Conservation (phyloP, 208 protist genomes). For the Crithidia sp. region DNA sequence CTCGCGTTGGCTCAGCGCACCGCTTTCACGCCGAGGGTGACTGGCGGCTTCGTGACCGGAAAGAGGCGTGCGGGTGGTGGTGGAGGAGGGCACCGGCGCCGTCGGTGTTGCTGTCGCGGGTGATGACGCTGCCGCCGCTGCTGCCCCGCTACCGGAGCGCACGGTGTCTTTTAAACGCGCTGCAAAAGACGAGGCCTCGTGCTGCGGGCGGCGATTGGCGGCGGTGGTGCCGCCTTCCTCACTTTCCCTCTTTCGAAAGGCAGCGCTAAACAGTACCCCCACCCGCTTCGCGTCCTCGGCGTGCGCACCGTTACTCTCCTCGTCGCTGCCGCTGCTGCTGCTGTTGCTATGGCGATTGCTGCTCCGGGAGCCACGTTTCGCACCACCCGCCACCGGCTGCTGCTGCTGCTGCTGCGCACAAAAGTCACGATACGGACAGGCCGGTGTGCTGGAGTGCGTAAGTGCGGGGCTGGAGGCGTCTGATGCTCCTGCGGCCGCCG, state of each 20-base stretch:
- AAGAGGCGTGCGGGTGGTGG: background rate
- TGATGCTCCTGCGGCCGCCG: background rate
- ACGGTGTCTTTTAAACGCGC: constrained; percentile 18
- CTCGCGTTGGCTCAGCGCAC: background rate
- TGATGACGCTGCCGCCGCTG: background rate
- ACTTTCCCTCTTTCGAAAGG: background rate
- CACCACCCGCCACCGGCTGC: constrained; percentile 4
- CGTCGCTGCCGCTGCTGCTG: background rate
- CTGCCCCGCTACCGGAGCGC: constrained; percentile 1
- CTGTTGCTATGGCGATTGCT: constrained; percentile 5
- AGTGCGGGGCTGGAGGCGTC: background rate
- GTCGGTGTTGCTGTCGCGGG: no score
- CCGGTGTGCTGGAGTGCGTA: constrained; percentile 9
- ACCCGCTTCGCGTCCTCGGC: background rate
- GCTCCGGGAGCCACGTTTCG: background rate
- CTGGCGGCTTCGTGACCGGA: background rate
- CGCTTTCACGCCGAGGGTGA: background rate
- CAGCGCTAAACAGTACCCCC: no score
- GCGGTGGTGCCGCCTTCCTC: background rate
- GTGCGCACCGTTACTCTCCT: background rate
- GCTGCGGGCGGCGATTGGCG: background rate
- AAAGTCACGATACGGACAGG: constrained; percentile 23
- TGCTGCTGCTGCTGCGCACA: constrained; percentile 20
- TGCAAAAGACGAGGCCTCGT: constrained; percentile 1
- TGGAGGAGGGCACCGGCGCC: background rate